Percentiles rank a stretch among this genome's conserved stretches.
Conservation (phyloP, 345 rosid genomes). For the Syzygium grande region DNA sequence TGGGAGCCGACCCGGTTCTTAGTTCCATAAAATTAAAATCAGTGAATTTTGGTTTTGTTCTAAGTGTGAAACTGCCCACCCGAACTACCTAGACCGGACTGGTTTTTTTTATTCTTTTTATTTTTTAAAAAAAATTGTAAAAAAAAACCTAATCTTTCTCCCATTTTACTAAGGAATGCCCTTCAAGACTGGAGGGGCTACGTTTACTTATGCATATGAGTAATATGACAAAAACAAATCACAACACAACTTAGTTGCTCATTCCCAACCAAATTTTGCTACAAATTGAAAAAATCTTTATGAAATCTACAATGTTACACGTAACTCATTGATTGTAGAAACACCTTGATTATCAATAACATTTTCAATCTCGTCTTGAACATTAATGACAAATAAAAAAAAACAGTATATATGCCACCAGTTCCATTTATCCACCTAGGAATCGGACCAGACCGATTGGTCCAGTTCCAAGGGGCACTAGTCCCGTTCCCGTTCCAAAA, state of each 20-base stretch:
- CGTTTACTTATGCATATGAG: background rate
- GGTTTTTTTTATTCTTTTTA: too few relatives aligned
- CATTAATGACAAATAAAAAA: background rate
- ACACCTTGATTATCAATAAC: background rate
- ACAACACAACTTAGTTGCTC: too few relatives aligned
- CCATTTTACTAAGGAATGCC: too few relatives aligned
- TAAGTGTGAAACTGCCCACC: background rate
- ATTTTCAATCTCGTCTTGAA: background rate
- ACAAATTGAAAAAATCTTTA: background rate
- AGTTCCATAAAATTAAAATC: background rate
- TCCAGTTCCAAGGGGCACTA: background rate
- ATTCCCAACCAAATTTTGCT: background rate
- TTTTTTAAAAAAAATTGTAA: background rate
- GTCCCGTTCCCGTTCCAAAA: background rate
- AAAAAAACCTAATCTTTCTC: background rate
- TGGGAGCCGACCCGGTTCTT: fast-evolving
- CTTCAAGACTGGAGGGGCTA: too few relatives aligned
- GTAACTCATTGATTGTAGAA: background rate
- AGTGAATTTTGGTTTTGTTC: too few relatives aligned
- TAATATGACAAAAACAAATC: too few relatives aligned
- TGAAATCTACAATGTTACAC: background rate
- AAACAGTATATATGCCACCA: too few relatives aligned
- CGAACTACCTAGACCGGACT: background rate
- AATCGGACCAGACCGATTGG: fast-evolving
- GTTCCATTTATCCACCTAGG: background rate